Conservation (phyloP, 2,329 filamentous ascomycete genomes). For the Neofusicoccum parvum region DNA sequence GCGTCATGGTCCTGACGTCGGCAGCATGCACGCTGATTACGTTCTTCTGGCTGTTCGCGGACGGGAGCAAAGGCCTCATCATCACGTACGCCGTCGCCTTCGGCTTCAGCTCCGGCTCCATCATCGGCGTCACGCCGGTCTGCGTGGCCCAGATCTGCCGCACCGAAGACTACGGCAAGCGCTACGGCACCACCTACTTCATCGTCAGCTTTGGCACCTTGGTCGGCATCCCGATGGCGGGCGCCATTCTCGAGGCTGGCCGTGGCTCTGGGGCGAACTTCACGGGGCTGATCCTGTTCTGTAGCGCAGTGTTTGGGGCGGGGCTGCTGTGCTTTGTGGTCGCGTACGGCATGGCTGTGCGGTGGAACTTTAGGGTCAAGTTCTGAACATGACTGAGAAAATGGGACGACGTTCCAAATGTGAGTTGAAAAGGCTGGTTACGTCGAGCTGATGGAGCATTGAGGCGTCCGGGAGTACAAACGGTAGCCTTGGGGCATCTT, state of each 20-base stretch:
- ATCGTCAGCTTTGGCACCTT: slow-evolving; percentile 63
- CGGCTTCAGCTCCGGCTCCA: slow-evolving; percentile 68
- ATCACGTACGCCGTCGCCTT: slow-evolving; percentile 38
- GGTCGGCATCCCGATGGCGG: slow-evolving; percentile 66
- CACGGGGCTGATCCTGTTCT: slow-evolving; percentile 28
- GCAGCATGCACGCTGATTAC: slow-evolving; percentile 50
- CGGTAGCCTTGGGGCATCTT: too few species aligned
- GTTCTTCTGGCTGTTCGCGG: slow-evolving; percentile 50
- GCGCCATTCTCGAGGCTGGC: slow-evolving; percentile 34
- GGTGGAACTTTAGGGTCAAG: slow-evolving; percentile 22
- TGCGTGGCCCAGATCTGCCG: slow-evolving; percentile 67
- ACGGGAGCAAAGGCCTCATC: slow-evolving; percentile 44
- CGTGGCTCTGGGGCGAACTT: slow-evolving; percentile 22
- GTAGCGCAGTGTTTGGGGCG: slow-evolving; percentile 27
- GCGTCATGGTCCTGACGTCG: slow-evolving; percentile 47
- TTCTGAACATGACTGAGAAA: not conserved
- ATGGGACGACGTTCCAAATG: too few species aligned
- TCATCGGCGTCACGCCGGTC: slow-evolving; percentile 63
- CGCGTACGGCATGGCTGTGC: slow-evolving; percentile 26
- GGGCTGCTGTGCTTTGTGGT: slow-evolving; percentile 25
- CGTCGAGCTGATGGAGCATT: too few species aligned
- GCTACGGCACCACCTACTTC: slow-evolving; percentile 62
- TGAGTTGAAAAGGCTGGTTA: too few species aligned
- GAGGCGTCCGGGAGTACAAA: too few species aligned
- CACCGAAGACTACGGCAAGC: slow-evolving; percentile 59